A percentile compares a stretch with the other conserved stretches of the same genome.
phyloP scores from a whole-genome alignment of 257 asterid genomes.

The Lycium ferocissimum region DNA sequence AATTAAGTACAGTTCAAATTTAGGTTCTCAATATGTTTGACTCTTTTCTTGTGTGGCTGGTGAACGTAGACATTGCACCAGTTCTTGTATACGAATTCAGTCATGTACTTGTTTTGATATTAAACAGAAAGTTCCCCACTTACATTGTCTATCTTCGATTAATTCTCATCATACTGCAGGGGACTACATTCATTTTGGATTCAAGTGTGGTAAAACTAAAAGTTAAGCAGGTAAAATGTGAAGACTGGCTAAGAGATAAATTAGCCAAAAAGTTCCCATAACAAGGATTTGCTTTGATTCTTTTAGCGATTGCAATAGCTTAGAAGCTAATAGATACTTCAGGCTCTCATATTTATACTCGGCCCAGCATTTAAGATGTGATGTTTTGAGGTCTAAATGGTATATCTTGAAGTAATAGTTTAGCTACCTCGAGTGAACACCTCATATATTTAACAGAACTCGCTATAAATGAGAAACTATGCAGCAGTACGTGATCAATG shows the following conservation, averaged over 20 bases:
- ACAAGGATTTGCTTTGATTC: background rate
- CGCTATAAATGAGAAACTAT: background rate
- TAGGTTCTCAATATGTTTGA: conserved; percentile 36
- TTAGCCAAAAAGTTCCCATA: conserved; percentile 7
- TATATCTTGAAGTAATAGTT: background rate
- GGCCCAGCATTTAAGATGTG: background rate
- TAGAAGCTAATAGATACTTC: conserved; percentile 10
- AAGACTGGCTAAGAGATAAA: background rate
- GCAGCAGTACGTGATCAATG: background rate
- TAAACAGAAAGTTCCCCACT: background rate
- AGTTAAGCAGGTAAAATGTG: background rate
- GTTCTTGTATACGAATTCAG: conserved; percentile 27
- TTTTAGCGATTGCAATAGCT: background rate
- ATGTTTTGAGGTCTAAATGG: background rate
- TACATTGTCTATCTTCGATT: background rate
- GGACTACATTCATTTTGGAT: background rate
- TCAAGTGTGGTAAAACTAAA: background rate
- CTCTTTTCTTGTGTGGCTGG: conserved; percentile 36
- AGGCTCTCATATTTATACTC: background rate
- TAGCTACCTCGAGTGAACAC: background rate
- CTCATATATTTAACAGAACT: background rate
- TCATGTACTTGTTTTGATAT: background rate
- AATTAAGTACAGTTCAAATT: conserved; percentile 4
- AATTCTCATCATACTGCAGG: background rate
- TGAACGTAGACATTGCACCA: conserved; percentile 20